These are phyloP conservation scores for Penicillium occitanis DNA, from an alignment of 2,329 filamentous ascomycete genomes.

Conservation along the genomic window DNA sequence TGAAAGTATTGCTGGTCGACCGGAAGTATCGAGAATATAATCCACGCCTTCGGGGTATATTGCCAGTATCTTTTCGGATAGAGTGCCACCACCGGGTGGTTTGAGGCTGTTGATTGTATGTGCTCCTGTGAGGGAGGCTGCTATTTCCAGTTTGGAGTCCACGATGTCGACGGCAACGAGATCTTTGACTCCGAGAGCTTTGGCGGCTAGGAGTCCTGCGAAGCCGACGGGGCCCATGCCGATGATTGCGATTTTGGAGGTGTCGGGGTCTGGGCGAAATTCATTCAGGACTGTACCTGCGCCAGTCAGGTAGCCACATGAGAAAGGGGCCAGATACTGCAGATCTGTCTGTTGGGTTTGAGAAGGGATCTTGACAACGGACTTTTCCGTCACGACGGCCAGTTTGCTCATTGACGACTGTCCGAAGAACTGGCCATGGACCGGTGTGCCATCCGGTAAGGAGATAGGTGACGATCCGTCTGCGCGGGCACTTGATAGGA, in stretches of 20 bases:
- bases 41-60: slow-evolving; percentile 2
- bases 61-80: neutral
- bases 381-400: neutral
- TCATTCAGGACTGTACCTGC: slow-evolving; percentile 2
- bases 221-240: slow-evolving; percentile 9
- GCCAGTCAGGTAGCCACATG: slow-evolving; percentile 9
- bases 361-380: neutral
- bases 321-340: neutral
- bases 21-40: slow-evolving; percentile 1
- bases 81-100: neutral
- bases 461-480: neutral
- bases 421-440: slow-evolving; percentile 4
- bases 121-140: neutral
- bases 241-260: neutral
- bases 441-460: neutral
- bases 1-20: neutral
- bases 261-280: neutral
- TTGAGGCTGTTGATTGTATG: slow-evolving; percentile 6
- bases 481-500: neutral
- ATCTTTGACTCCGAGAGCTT: neutral
- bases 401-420: slow-evolving; percentile 4
- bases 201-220: neutral
- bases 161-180: slow-evolving; percentile 3
- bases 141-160: slow-evolving; percentile 4
- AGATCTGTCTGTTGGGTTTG: neutral